Base-by-base conservation (phyloP, 495 filamentous ascomycete species). In the Aspergillus cavernicola region DNA sequence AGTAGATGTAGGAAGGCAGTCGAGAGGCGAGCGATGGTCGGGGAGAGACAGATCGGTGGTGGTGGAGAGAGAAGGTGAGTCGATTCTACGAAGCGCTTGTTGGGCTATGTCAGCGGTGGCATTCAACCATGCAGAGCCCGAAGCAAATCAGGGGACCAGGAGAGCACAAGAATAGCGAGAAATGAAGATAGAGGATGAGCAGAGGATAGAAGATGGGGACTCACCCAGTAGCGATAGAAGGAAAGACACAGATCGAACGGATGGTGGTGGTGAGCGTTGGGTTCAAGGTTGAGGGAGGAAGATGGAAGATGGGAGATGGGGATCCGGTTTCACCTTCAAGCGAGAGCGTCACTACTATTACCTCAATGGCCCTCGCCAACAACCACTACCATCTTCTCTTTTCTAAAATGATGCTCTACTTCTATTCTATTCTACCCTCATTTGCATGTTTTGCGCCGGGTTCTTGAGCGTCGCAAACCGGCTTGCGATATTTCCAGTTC, bases 101-200 rank as follows among this genome's bases (percentile, higher is more conserved):
- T 54, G 52, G 65, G 65, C 65, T 63, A 68, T 66, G 71, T 73
- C 68, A 75, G 71, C 68, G 67, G 61, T 72, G 68, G 57, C 56
- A 67, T 64, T n/a, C 66, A 57, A 56, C 42, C 53, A 55, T 55
- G 46, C 54, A 63, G 56, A 54, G n/a, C 45, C 57, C 50, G 42
- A 60, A 56, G 57, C 53, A 56, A 57, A 53, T 53, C 60, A 60
- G 56, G 60, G 56, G 57, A 62, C 45, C 52, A 68, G 56, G 56
- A 26, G 56, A 55, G 28, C 43, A 52, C 20, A 23, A 52, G 45
- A 58, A 20, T 47, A 6, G 28, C 24, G 35, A 11, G 52, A 38
- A 28, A 50, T 22, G 19, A 20, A 33, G n/a, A 41, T 8, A 40
- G 31, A 38, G 23, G 24, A 33, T 31, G 12, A 43, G 13, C 19